Base-by-base conservation (phyloP, 495 filamentous ascomycete species). In the Xylaria cubensis region DNA sequence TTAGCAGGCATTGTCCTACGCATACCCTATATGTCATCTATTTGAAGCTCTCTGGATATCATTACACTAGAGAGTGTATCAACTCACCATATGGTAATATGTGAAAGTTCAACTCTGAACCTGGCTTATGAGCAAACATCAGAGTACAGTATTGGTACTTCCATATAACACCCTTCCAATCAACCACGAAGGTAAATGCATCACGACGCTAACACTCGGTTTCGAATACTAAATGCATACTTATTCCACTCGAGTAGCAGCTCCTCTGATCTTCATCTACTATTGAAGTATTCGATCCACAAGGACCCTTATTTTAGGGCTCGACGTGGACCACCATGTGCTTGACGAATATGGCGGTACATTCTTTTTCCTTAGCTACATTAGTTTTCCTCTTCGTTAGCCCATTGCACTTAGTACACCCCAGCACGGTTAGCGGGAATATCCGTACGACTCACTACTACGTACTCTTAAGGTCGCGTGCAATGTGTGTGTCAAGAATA, bases 291-390 rank as follows among this genome's bases (percentile, higher is more conserved):
- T 21, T 39, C 34, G 34, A 53, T 56, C 53, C 26, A 56, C 53
- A 21, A 51, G 65, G 65, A 67, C 65, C 65, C 65, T 56, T 5
- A 56, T 67, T 56, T 55, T 42, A 67, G 65, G 65, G 34, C 34
- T 44, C 65, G 34, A 67, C 1, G 19, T 15, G 19, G 32, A 36
- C 46, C 48, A 29, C 34, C 19, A n/a, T 55, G 48, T 67, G 39
- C 48, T 55, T 12, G 32, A 53, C 64, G 46, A 67, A 7, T 19
- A 26, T 39, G 1, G 9, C 10, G 39, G 39, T 55, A 29, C 39
- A 46, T 32, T 50, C 63, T 15, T 34, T 50, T 51, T 19, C 29
- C 5, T 15, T 13, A 26, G 24, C 24, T 46, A 13, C 24, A n/a
- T 7, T 53, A n/a, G 21, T 34, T 34, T 64, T 48, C 41, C 19